Conservation (phyloP, 140 eudicot genomes). For the Oenanthe javanica region DNA sequence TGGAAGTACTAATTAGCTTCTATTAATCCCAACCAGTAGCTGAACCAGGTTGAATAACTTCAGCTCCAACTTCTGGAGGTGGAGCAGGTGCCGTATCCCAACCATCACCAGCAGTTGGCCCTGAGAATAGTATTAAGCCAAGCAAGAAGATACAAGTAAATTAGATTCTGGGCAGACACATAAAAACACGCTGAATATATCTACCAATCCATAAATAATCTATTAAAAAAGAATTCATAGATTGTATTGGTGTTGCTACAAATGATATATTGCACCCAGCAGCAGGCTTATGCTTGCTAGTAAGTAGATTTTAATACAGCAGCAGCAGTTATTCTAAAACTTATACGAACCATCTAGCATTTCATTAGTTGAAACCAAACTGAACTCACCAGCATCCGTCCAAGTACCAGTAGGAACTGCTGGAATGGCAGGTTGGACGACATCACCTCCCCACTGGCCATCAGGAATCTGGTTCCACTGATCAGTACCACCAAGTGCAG, state of each 20-base stretch:
- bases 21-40: slow-evolving; percentile 37
- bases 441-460: slow-evolving; percentile 37
- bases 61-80: slow-evolving; percentile 10
- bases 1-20: not conserved
- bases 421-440: slow-evolving; percentile 34
- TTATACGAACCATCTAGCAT: not conserved
- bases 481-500: slow-evolving; percentile 34
- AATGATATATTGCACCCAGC: not conserved
- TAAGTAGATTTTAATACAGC: not conserved
- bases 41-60: slow-evolving; percentile 10
- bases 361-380: not conserved
- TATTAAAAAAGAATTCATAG: not conserved
- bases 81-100: slow-evolving; percentile 52
- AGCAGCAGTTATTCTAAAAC: not conserved
- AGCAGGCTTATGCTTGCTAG: not conserved
- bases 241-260: not conserved
- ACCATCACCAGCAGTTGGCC: slow-evolving; percentile 36
- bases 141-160: not conserved
- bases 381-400: slow-evolving; percentile 39
- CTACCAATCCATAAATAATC: not conserved
- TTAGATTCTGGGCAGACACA: not conserved
- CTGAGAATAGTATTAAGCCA: slow-evolving; percentile 11
- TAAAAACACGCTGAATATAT: not conserved
- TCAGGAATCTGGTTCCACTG: slow-evolving; percentile 56
- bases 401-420: slow-evolving; percentile 36